Evolutionary conservation across 805 yeast genomes (phyloP), one percentile per base, ranked within the genome.

Genomic region (Yueomyces sp.): DNA sequence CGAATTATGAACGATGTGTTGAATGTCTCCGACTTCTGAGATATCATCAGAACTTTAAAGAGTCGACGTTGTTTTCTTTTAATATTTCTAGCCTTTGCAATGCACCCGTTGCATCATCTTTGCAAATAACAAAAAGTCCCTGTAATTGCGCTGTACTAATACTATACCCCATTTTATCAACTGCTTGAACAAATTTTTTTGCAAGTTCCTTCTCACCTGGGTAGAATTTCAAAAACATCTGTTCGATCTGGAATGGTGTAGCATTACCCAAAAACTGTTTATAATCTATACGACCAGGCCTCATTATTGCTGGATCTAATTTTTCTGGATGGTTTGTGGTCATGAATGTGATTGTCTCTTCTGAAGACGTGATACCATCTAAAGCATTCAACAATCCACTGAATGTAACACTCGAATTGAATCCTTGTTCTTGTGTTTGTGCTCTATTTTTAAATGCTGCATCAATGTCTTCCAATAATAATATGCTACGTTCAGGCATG

Each of bases 291-390:
- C 98, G 73, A 2, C 98, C 98, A 0, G 98, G 98, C 50, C 98
- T 73, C 59, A 92, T 66, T 39, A 92, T 72, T 0, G 98, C 98
- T 1, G 96, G 86, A 55, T 92, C 98, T 36, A 92, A 68, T 49
- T 77, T 77, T 49, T 92, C 97, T 0, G 96, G 96, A 57, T 92
- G 98, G 62, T 92, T 92, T 26, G 98, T 90, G 26, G 98, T 92
- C 98, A 92, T 92, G 63, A 92, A 92, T 0, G 96, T 90, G 33
- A 92, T 72, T 40, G 95, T 82, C 57, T 92, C 97, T 57, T 92
- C 98, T 2, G 96, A 95, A 30, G 95, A 85, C 3, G 97, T 92
- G 19, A 92, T 97, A 40, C 98, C 98, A 61, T 92, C 98, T 40
- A 92, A 68, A 0, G 98, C 95, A 59, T 92, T 92, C 47, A 92